A percentile compares a stretch with the other conserved stretches of the same genome.
phyloP scores from a whole-genome alignment of 2,329 filamentous ascomycete species.

The Colletotrichum sp. region DNA sequence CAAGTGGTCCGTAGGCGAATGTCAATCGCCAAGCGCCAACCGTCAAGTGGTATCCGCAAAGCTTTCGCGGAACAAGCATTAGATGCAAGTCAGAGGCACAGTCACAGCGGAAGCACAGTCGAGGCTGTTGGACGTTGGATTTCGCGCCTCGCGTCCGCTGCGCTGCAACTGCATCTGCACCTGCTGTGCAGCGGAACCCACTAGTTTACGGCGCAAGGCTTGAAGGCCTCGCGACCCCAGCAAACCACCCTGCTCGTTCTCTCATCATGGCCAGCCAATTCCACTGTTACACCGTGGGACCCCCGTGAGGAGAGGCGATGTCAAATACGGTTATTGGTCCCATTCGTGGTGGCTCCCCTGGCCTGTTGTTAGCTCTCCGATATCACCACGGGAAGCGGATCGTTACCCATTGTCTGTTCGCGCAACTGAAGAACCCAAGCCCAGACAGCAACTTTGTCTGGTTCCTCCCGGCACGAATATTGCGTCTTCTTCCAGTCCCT shows the following conservation, averaged over 20 bases:
- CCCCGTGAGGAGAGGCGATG: background rate
- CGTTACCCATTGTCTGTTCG: conserved; percentile 15
- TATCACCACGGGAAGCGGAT: conserved; percentile 13
- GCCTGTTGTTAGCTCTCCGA: background rate
- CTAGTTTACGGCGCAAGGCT: background rate
- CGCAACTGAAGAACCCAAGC: conserved; percentile 1
- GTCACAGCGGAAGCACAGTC: background rate
- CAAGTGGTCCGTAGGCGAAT: background rate
- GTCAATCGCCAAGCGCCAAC: background rate
- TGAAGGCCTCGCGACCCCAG: background rate
- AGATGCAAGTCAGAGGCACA: conserved; percentile 1
- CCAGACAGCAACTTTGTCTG: background rate
- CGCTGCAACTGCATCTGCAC: background rate
- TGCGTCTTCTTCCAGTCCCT: background rate
- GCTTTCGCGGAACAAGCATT: background rate
- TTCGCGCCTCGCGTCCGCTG: background rate
- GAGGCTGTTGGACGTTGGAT: background rate
- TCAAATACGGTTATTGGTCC: conserved; percentile 5
- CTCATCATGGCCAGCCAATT: background rate
- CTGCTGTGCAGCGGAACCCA: background rate
- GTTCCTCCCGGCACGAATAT: background rate
- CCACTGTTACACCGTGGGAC: background rate
- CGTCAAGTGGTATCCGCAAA: background rate
- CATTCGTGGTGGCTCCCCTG: background rate
- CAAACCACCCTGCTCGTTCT: background rate